Evolutionary conservation across 2,329 filamentous ascomycete species (phyloP).

Genomic region (Mariannaea sp.): DNA sequence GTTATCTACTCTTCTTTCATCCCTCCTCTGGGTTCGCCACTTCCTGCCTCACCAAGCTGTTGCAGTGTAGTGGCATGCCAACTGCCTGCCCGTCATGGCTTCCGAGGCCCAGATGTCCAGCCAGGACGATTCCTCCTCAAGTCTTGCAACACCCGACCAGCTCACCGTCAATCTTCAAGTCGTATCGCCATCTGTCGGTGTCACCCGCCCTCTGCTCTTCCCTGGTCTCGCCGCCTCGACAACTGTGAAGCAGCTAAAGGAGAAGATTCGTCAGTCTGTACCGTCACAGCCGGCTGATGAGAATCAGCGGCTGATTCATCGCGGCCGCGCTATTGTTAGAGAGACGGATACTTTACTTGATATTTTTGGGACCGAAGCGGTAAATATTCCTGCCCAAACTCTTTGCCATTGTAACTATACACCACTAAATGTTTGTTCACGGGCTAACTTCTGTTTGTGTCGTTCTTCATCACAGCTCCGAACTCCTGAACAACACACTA

Average conservation of each 20-base stretch:
- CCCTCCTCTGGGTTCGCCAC: background rate
- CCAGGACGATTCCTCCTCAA: conserved; percentile 26
- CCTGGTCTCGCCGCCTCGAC: conserved; percentile 53
- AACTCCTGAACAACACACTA: conserved; percentile 53
- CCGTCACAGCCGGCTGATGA: conserved; percentile 56
- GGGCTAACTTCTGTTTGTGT: conserved; percentile 28
- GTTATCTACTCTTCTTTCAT: conserved; percentile 11
- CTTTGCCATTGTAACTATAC: conserved; percentile 2
- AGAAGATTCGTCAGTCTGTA: conserved; percentile 59
- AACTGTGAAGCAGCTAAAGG: conserved; percentile 62
- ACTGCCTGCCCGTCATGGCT: conserved; percentile 45
- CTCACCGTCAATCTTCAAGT: conserved; percentile 60
- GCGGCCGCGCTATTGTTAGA: conserved; percentile 59
- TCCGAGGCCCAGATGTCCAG: conserved; percentile 41
- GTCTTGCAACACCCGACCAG: conserved; percentile 36
- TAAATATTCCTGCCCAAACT: conserved; percentile 40
- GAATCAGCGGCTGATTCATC: conserved; percentile 64
- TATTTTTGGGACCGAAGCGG: conserved; percentile 60
- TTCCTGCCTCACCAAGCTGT: conserved; percentile 14
- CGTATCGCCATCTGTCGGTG: conserved; percentile 61
- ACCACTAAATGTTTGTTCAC: conserved; percentile 16
- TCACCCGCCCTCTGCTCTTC: conserved; percentile 57
- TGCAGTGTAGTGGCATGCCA: conserved; percentile 36
- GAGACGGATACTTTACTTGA: conserved; percentile 61
- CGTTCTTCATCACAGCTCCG: conserved; percentile 44